Evolutionary conservation across 495 filamentous ascomycete genomes (phyloP).

Genomic region (Coniosporium apollinis): DNA sequence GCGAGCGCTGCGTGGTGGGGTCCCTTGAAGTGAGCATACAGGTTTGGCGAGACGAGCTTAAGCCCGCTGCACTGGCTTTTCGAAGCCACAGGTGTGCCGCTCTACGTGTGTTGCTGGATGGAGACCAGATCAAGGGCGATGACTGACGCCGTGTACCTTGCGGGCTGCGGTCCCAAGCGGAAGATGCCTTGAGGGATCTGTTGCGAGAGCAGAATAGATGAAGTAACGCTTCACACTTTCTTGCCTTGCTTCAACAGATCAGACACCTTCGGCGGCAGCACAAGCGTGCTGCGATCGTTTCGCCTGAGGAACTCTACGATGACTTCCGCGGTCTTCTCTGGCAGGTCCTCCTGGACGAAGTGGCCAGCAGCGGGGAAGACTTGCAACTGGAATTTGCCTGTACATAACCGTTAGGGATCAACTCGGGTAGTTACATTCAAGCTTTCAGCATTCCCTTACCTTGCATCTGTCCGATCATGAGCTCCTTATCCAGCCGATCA

Average conservation of each 20-base stretch:
- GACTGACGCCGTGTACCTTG: too few species aligned
- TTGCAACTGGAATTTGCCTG: constrained; percentile 87
- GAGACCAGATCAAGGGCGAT: too few species aligned
- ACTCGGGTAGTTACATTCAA: not conserved
- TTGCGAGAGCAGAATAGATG: too few species aligned
- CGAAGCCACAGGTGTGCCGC: too few species aligned
- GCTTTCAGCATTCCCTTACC: constrained; percentile 36
- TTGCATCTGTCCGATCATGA: constrained; percentile 98
- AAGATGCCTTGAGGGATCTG: too few species aligned
- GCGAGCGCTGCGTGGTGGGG: too few species aligned
- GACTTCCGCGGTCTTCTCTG: constrained; percentile 57
- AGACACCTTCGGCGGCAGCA: constrained; percentile 79
- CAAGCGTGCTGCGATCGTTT: constrained; percentile 70
- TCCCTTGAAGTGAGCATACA: too few species aligned
- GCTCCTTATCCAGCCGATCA: constrained; percentile 80
- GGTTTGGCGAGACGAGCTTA: too few species aligned
- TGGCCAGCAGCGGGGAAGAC: constrained; percentile 92
- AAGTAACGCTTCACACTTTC: constrained; percentile 26
- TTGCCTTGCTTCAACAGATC: constrained; percentile 34
- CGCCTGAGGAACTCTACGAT: constrained; percentile 81
- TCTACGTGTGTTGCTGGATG: too few species aligned
- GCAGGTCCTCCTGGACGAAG: constrained; percentile 90
- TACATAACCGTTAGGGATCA: not conserved
- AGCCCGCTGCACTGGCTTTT: too few species aligned
- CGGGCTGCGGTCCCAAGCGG: too few species aligned